phyloP scores from a whole-genome alignment of 345 rosid species.

The Rhizophora apiculata region DNA sequence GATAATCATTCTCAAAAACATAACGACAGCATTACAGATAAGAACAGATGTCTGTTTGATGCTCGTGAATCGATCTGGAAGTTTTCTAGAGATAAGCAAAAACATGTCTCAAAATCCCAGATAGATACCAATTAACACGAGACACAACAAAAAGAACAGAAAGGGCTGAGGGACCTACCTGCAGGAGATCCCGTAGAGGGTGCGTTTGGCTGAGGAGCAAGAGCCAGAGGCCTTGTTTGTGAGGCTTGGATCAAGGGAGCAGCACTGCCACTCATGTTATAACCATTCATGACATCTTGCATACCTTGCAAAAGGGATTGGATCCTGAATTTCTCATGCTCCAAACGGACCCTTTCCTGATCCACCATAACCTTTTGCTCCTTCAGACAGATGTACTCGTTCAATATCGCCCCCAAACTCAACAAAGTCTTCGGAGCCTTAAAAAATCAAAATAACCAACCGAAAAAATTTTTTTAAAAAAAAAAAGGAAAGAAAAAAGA shows the following conservation, averaged over 20 bases:
- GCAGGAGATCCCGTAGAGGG: slow-evolving; percentile 31
- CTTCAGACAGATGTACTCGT: slow-evolving; percentile 67
- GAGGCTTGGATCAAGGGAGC: slow-evolving; percentile 32
- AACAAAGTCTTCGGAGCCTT: slow-evolving; percentile 76
- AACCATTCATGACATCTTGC: slow-evolving; percentile 68
- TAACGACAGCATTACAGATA: too few species aligned
- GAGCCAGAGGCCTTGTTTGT: slow-evolving; percentile 8
- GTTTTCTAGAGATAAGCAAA: too few species aligned
- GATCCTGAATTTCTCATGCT: slow-evolving; percentile 63
- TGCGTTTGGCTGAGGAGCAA: slow-evolving; percentile 23
- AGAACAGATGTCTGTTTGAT: too few species aligned
- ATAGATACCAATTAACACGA: neutral
- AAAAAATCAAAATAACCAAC: neutral
- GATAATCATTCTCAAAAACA: too few species aligned
- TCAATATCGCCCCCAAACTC: slow-evolving; percentile 59
- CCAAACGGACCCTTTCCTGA: slow-evolving; percentile 57
- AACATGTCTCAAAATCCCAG: too few species aligned
- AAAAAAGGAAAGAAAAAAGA: neutral
- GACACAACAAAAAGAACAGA: neutral
- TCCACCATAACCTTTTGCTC: slow-evolving; percentile 61
- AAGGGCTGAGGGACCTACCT: slow-evolving; percentile 18
- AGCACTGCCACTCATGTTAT: slow-evolving; percentile 43
- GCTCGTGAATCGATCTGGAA: too few species aligned
- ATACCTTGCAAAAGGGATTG: slow-evolving; percentile 61
- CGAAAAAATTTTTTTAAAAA: too few species aligned